Evolutionary conservation across 1,284 basidiomycete species (phyloP).

Genomic region (Microbotryomycetes sp.): DNA sequence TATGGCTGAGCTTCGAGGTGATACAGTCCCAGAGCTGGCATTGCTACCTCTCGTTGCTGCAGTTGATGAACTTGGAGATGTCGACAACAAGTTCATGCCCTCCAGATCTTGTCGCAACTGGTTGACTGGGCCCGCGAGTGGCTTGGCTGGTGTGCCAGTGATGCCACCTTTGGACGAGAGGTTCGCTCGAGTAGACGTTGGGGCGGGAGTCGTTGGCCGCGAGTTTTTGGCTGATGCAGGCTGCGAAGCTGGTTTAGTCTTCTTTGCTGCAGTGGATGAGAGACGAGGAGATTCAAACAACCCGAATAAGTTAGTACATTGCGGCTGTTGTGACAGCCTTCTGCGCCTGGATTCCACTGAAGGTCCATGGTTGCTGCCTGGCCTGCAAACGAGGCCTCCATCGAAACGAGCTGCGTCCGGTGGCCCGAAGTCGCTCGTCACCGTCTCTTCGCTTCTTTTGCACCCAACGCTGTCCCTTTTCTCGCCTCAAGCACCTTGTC

Average conservation of each 20-base stretch:
- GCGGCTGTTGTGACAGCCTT: too few relatives aligned
- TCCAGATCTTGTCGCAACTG: slow-evolving; percentile 63
- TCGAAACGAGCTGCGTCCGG: too few relatives aligned
- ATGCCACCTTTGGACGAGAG: slow-evolving; percentile 18
- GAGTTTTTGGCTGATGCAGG: slow-evolving; percentile 11
- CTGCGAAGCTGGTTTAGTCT: neutral
- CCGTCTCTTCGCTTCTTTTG: too few relatives aligned
- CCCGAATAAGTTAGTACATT: too few relatives aligned
- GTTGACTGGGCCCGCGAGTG: slow-evolving; percentile 19
- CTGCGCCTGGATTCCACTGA: too few relatives aligned
- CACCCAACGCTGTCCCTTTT: slow-evolving; percentile 54
- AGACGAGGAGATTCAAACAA: too few relatives aligned
- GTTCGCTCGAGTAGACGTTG: slow-evolving; percentile 17
- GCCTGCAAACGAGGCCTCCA: too few relatives aligned
- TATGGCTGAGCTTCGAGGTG: neutral
- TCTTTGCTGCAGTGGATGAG: neutral
- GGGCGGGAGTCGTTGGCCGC: slow-evolving; percentile 18
- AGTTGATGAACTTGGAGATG: neutral
- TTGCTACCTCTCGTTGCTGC: neutral
- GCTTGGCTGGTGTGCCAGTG: slow-evolving; percentile 21
- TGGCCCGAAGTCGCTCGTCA: too few relatives aligned
- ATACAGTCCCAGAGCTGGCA: neutral
- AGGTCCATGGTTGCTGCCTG: too few relatives aligned
- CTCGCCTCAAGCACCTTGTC: slow-evolving; percentile 73
- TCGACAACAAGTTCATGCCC: slow-evolving; percentile 56